Percentiles rank a stretch among this genome's conserved stretches.
Evolutionary conservation across 805 yeast species (phyloP).

Genomic region (Hanseniaspora jakobsenii): DNA sequence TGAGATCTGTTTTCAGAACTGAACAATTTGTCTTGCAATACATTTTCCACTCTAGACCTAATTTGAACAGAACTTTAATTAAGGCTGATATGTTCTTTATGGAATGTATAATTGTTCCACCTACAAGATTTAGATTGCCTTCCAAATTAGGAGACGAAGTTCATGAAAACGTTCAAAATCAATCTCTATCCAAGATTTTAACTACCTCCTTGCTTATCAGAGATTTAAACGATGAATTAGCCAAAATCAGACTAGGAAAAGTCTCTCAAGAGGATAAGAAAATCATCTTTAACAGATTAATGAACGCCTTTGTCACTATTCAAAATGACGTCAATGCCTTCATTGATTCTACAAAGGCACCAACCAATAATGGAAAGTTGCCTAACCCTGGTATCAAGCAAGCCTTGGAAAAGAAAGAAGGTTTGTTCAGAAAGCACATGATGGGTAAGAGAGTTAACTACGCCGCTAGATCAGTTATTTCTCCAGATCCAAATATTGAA

Average conservation of each 20-base stretch:
- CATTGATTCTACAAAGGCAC: slow-evolving; percentile 83
- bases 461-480: slow-evolving; percentile 97
- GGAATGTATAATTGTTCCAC: slow-evolving; percentile 82
- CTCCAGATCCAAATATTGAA: slow-evolving; percentile 96
- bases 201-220: slow-evolving; percentile 71
- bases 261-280: slow-evolving; percentile 60
- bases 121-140: slow-evolving; percentile 94
- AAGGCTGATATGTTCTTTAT: slow-evolving; percentile 79
- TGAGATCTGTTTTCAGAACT: slow-evolving; percentile 59
- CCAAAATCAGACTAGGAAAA: slow-evolving; percentile 46
- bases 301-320: slow-evolving; percentile 89
- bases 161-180: slow-evolving; percentile 90
- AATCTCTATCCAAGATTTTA: slow-evolving; percentile 65
- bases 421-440: slow-evolving; percentile 96
- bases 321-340: slow-evolving; percentile 93
- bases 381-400: slow-evolving; percentile 95
- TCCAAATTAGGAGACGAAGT: slow-evolving; percentile 91
- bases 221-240: slow-evolving; percentile 77
- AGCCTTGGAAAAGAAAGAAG: slow-evolving; percentile 96
- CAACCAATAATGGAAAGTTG: slow-evolving; percentile 45
- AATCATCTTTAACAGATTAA: slow-evolving; percentile 70
- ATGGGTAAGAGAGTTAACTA: slow-evolving; percentile 99
- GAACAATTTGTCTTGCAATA: slow-evolving; percentile 60
- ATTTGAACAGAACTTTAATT: slow-evolving; percentile 33
- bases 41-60: slow-evolving; percentile 75